A percentile compares a stretch with the other conserved stretches of the same genome.
Evolutionary conservation across 192 early-diverging fungal genomes (phyloP).

Genomic region (Cetraspora pellucida): DNA sequence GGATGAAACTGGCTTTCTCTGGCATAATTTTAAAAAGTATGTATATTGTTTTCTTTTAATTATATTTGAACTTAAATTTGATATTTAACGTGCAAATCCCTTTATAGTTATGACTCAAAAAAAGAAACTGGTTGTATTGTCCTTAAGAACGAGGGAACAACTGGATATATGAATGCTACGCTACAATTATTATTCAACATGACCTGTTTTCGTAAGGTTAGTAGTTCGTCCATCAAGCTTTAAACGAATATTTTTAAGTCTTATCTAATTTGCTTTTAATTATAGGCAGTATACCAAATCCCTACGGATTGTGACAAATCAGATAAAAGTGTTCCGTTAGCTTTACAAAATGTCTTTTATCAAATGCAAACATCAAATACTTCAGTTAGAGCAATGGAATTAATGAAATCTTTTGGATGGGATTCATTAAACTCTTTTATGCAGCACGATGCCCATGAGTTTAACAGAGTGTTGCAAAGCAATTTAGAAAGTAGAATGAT

Average conservation of each 20-base stretch:
- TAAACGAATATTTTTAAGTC: too few species aligned
- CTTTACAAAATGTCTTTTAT: constrained; percentile 94
- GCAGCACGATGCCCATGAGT: constrained; percentile 99
- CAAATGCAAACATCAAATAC: constrained; percentile 72
- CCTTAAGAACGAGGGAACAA: constrained; percentile 97
- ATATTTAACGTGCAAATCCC: constrained; percentile 14
- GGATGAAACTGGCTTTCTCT: constrained; percentile 91
- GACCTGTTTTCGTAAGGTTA: constrained; percentile 81
- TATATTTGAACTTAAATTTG: background rate
- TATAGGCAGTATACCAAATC: constrained; percentile 81
- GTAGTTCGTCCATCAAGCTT: background rate
- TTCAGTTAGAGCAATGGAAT: constrained; percentile 88
- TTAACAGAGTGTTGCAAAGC: constrained; percentile 95
- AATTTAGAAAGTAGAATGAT: constrained; percentile 98
- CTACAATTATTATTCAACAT: constrained; percentile 94
- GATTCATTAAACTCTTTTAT: constrained; percentile 90
- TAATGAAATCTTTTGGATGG: constrained; percentile 99
- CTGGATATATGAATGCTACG: constrained; percentile 98
- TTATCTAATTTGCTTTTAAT: background rate
- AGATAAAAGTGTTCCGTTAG: constrained; percentile 81
- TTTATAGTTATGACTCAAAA: constrained; percentile 82
- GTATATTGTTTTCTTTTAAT: constrained; percentile 18
- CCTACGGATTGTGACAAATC: constrained; percentile 88
- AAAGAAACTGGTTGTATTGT: constrained; percentile 89
- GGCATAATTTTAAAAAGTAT: constrained; percentile 92